Percentiles rank a stretch among this genome's conserved stretches.
These are phyloP conservation scores for Cercospora zeina DNA, from an alignment of 2,329 filamentous ascomycete genomes.

Conservation along the genomic window DNA sequence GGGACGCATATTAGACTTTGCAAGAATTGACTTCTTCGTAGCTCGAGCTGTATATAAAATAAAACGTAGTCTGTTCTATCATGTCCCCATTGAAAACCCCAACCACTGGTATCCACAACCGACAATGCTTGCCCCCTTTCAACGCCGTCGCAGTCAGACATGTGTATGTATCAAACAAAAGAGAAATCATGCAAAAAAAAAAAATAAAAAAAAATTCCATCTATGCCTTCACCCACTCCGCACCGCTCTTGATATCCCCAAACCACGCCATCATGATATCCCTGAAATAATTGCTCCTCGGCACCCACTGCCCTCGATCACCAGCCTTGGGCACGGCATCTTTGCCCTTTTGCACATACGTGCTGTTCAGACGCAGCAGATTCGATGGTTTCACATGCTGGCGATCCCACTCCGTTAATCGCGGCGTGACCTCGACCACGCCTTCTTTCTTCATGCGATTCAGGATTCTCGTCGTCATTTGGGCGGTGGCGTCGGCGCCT, in stretches of 20 bases:
- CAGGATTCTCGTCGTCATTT: slow-evolving; percentile 54
- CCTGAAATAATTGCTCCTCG: slow-evolving; percentile 47
- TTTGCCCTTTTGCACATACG: slow-evolving; percentile 52
- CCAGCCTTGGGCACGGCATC: slow-evolving; percentile 53
- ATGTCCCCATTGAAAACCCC: too few relatives aligned
- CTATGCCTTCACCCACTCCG: slow-evolving; percentile 40
- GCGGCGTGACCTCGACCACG: slow-evolving; percentile 49
- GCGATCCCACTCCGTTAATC: slow-evolving; percentile 41
- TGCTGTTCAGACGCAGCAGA: slow-evolving; percentile 52
- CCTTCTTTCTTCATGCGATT: slow-evolving; percentile 52
- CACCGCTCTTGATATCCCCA: slow-evolving; percentile 46
- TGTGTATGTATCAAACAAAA: not conserved
- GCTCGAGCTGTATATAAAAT: too few relatives aligned
- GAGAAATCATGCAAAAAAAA: not conserved
- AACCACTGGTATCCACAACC: too few relatives aligned
- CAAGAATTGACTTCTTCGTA: too few relatives aligned
- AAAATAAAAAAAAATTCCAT: not conserved
- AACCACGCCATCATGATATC: slow-evolving; percentile 48
- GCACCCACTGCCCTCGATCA: slow-evolving; percentile 47
- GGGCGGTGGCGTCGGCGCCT: slow-evolving; percentile 54
- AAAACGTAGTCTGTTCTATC: too few relatives aligned
- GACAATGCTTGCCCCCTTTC: too few relatives aligned
- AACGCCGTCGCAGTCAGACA: slow-evolving; percentile 3
- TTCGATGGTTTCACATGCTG: slow-evolving; percentile 44
- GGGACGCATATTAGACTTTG: too few relatives aligned